phyloP scores from a whole-genome alignment of 495 filamentous ascomycete genomes.

The Immersiella caudata region DNA sequence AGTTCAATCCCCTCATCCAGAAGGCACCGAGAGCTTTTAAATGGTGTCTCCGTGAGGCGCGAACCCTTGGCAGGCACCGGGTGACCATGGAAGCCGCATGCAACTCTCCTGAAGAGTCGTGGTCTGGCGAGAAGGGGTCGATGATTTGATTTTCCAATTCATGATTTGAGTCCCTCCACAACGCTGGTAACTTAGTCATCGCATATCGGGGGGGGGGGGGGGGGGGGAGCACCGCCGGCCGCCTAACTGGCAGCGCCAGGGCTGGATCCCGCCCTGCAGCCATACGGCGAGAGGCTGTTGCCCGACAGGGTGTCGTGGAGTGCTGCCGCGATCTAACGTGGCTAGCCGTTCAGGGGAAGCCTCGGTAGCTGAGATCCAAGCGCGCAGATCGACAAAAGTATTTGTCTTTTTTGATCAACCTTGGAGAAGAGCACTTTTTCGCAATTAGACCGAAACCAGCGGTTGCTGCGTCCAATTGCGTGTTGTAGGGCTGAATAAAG shows the following conservation, averaged over 20 bases:
- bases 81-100: background rate
- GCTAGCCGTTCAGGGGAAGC: background rate
- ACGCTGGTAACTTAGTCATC: conserved; percentile 16
- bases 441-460: background rate
- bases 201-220: background rate
- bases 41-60: background rate
- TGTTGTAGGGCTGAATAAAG: background rate
- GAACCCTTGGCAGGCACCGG: background rate
- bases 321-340: background rate
- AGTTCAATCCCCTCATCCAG: background rate
- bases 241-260: background rate
- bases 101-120: background rate
- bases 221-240: background rate
- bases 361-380: background rate
- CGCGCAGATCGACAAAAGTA: background rate
- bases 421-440: background rate
- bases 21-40: background rate
- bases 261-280: background rate
- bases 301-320: too few species aligned
- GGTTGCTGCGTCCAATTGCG: background rate
- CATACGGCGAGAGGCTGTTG: background rate
- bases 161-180: conserved; percentile 16
- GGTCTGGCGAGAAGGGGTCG: background rate
- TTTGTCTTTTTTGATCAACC: background rate
- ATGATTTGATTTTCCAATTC: conserved; percentile 18